Evolutionary conservation across 1,284 basidiomycete species (phyloP), one percentile per base, ranked within the genome.

Genomic region (Anthracocystis walkeri): DNA sequence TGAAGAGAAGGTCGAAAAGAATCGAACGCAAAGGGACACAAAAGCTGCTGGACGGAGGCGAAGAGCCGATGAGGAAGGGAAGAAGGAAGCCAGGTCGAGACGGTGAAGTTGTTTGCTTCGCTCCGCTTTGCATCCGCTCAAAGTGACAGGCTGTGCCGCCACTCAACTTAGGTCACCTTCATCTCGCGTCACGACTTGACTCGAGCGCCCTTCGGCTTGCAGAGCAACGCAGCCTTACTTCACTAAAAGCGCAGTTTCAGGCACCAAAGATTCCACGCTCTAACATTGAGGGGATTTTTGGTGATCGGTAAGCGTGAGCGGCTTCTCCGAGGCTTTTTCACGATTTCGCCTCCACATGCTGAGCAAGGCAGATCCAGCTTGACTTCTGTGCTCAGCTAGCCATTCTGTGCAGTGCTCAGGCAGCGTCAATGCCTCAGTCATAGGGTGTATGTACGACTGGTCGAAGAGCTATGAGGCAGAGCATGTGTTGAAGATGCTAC

Each of bases 1-100:
- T 45, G 58, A 49, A 45, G 59, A 18, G 25, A 58, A 50, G 52
- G 41, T 51, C 56, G 42, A 52, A 57, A 25, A 21, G 20, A 46
- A 54, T 58, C 55, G 51, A 68, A 55, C 51, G 52, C 40, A 46
- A 14, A 44, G 29, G 51, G 40, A 27, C 46, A 41, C 23, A 57
- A 65, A 58, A 58, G 55, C 63, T 71, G 68, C 68, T 65, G 54
- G 48, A 71, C 68, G 58, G 63, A 71, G 68, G 68, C 68, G 52
- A 62, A 58, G 35, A 65, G 68, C 68, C 68, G 68, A 65, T 71
- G 63, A 41, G 40, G 60, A 52, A 55, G 52, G 42, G 55, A 46
- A 33, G 31, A 29, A 42, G 49, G 27, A 52, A 35, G 33, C 35
- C 21, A 21, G 10, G 38, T 14, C 18, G 16, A 18, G 14, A 38